These are phyloP conservation scores for Aspergillus pseudoviridinutans DNA, from an alignment of 2,329 filamentous ascomycete genomes.

Conservation along the genomic window DNA sequence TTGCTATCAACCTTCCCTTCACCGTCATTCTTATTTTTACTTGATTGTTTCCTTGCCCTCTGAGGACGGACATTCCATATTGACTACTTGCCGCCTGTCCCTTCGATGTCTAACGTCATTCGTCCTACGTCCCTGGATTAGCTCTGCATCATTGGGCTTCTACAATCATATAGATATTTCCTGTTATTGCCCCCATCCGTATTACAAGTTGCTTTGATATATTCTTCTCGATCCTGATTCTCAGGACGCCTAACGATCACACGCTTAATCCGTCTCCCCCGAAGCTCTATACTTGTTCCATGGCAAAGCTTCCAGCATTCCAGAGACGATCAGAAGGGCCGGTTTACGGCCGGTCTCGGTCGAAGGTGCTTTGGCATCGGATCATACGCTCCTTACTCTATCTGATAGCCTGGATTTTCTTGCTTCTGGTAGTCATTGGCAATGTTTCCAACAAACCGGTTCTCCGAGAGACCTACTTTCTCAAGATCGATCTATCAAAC, in stretches of 20 bases:
- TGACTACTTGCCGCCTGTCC: background rate
- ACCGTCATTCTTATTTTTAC: no score
- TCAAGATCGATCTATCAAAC: constrained; percentile 76
- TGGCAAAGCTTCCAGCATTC: constrained; percentile 27
- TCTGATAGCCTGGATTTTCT: constrained; percentile 69
- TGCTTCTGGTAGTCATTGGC: constrained; percentile 76
- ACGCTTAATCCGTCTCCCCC: background rate
- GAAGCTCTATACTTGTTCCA: constrained; percentile 5
- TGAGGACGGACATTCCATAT: background rate
- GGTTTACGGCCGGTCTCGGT: constrained; percentile 24
- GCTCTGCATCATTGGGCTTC: background rate
- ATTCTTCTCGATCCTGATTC: background rate
- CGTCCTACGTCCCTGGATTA: background rate
- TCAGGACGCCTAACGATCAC: background rate
- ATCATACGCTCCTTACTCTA: constrained; percentile 66
- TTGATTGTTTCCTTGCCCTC: background rate
- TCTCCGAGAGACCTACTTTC: constrained; percentile 72
- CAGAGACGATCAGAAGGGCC: constrained; percentile 22
- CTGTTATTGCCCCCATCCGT: background rate
- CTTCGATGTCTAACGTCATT: background rate
- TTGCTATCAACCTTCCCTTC: background rate
- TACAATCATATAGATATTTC: background rate
- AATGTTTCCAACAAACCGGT: constrained; percentile 62
- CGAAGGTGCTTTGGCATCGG: constrained; percentile 53
- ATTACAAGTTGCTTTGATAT: background rate